Conservation (phyloP, 495 filamentous ascomycete genomes). For the Hypoxylon cercidicola region DNA sequence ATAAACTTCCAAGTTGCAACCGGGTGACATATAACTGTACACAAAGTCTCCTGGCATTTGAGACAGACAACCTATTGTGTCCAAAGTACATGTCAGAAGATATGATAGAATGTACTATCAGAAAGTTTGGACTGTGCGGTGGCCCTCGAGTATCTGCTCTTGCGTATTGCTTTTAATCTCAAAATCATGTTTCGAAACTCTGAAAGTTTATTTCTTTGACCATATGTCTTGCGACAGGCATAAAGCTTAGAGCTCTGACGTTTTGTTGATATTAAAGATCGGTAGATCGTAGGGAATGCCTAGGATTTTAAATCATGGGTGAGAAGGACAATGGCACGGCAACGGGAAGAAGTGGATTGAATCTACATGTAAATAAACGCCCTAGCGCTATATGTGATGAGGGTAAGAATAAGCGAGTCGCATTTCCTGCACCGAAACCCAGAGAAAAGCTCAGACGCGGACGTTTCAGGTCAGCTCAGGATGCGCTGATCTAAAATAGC, state of each 20-base stretch:
- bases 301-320: conserved; percentile 17
- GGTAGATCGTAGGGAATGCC: conserved; percentile 18
- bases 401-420: conserved; percentile 16
- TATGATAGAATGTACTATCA: no score
- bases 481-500: conserved; percentile 27
- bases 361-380: conserved; percentile 18
- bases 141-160: neutral
- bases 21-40: no score
- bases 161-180: conserved; percentile 1
- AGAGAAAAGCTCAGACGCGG: conserved; percentile 24
- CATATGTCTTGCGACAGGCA: conserved; percentile 7
- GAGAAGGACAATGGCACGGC: conserved; percentile 25
- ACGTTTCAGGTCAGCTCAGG: conserved; percentile 35
- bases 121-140: no score
- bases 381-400: conserved; percentile 14
- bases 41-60: no score
- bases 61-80: no score
- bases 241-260: conserved; percentile 12
- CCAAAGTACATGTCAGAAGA: no score
- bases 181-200: conserved; percentile 16
- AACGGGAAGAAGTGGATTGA: conserved; percentile 24
- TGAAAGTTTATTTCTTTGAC: neutral
- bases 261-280: conserved; percentile 26
- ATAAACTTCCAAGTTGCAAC: no score
- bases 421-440: conserved; percentile 12